Evolutionary conservation across 345 rosid species (phyloP).

Genomic region (Raphanus raphanistrum): DNA sequence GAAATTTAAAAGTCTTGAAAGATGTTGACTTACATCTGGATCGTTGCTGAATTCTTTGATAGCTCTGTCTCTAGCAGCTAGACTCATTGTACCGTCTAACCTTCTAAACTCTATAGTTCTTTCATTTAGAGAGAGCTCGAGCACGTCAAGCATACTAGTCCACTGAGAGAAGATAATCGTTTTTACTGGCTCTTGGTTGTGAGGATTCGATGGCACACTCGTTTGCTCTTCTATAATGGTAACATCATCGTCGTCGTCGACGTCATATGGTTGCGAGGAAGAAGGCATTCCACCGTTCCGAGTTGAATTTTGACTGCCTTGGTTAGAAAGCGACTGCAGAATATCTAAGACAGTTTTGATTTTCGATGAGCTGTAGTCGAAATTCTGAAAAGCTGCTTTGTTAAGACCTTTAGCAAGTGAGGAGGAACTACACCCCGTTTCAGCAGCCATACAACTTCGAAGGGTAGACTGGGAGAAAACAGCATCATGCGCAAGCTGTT

Average conservation of each 20-base stretch:
- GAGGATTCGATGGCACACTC: constrained; percentile 37
- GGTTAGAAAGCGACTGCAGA: constrained; percentile 50
- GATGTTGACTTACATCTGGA: constrained; percentile 58
- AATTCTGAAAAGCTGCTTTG: constrained; percentile 46
- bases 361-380: constrained; percentile 71
- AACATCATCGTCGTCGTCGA: constrained; percentile 37
- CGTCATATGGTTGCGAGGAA: constrained; percentile 28
- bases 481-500: constrained; percentile 66
- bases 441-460: constrained; percentile 49
- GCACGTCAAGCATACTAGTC: constrained; percentile 89
- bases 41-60: constrained; percentile 79
- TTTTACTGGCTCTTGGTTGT: constrained; percentile 55
- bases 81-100: constrained; percentile 88
- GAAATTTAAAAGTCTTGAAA: neutral
- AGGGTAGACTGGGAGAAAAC: constrained; percentile 80
- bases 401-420: constrained; percentile 40
- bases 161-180: constrained; percentile 91
- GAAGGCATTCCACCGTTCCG: constrained; percentile 36
- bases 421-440: constrained; percentile 46
- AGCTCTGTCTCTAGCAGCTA: constrained; percentile 75
- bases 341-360: constrained; percentile 71
- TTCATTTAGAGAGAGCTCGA: constrained; percentile 57
- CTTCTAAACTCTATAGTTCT: constrained; percentile 64
- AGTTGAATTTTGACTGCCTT: constrained; percentile 40
- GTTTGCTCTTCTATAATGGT: constrained; percentile 46